Conservation (phyloP, 768 basidiomycete genomes). For the Auriscalpium vulgare region DNA sequence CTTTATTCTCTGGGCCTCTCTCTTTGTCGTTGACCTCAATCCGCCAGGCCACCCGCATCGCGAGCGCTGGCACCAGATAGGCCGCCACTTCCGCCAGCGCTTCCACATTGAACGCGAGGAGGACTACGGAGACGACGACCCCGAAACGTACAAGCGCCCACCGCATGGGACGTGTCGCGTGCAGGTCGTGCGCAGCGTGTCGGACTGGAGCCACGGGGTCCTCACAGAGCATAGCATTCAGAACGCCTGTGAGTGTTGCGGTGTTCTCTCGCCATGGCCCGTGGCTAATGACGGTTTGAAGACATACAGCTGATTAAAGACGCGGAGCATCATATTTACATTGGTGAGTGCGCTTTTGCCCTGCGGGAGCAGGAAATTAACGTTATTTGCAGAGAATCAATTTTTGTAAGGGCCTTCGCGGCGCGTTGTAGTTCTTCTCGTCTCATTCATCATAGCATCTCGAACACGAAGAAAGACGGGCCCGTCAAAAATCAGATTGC, state of each 20-base stretch:
- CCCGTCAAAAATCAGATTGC: slow-evolving; percentile 81
- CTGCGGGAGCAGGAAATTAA: neutral
- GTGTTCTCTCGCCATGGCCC: neutral
- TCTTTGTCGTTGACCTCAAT: neutral
- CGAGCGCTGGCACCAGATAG: slow-evolving; percentile 40
- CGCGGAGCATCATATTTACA: slow-evolving; percentile 85
- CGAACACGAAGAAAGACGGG: slow-evolving; percentile 53
- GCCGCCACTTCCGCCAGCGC: slow-evolving; percentile 21
- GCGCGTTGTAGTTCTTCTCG: neutral
- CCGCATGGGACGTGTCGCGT: slow-evolving; percentile 54
- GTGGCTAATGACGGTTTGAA: slow-evolving; percentile 18
- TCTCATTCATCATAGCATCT: slow-evolving; percentile 47
- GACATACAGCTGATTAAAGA: slow-evolving; percentile 78
- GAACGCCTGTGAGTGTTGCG: slow-evolving; percentile 66
- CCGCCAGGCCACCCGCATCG: slow-evolving; percentile 59
- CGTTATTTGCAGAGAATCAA: slow-evolving; percentile 53
- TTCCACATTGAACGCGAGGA: slow-evolving; percentile 24
- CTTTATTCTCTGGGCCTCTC: neutral
- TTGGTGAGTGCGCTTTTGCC: slow-evolving; percentile 46
- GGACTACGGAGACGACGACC: slow-evolving; percentile 29
- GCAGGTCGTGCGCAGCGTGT: slow-evolving; percentile 80
- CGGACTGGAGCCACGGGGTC: slow-evolving; percentile 93
- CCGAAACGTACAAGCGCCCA: slow-evolving; percentile 27
- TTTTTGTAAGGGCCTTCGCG: slow-evolving; percentile 58
- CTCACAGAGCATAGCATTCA: slow-evolving; percentile 88